These are phyloP conservation scores for Nymphaea thermarum DNA, from an alignment of 164 flowering plant genomes.

Conservation along the genomic window DNA sequence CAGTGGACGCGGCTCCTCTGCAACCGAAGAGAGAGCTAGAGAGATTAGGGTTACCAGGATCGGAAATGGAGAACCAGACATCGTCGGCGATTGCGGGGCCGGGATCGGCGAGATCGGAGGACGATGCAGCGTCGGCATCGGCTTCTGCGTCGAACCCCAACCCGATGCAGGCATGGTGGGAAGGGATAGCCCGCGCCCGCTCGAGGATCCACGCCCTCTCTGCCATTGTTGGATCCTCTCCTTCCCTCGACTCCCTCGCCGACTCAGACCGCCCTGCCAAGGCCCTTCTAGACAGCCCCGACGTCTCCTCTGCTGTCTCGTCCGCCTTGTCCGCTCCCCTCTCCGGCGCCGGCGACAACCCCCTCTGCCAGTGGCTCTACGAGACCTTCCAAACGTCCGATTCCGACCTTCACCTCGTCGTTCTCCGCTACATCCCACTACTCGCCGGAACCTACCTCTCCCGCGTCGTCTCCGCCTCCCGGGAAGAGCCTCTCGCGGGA, in stretches of 20 bases:
- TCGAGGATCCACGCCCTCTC: constrained; percentile 61
- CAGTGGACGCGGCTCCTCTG: background rate
- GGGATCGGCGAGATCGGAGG: background rate
- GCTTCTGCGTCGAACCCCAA: background rate
- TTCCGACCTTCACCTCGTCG: constrained; percentile 76
- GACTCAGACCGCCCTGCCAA: constrained; percentile 89
- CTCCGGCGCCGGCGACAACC: constrained; percentile 79
- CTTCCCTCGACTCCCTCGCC: constrained; percentile 54
- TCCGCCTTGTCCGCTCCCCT: constrained; percentile 33
- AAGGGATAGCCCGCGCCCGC: constrained; percentile 78
- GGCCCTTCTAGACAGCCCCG: constrained; percentile 58
- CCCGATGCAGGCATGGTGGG: constrained; percentile 75
- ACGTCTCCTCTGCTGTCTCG: constrained; percentile 45
- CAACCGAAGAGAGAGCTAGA: too few species aligned
- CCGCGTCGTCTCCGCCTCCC: constrained; percentile 27
- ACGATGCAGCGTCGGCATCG: background rate
- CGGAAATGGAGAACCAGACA: background rate
- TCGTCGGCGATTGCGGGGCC: background rate
- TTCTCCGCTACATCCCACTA: constrained; percentile 70
- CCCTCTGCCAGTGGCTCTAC: constrained; percentile 94
- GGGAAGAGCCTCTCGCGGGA: constrained; percentile 49
- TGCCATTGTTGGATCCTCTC: constrained; percentile 22
- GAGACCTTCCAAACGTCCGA: constrained; percentile 77
- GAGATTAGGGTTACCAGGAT: background rate
- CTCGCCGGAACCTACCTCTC: constrained; percentile 63